These are phyloP conservation scores for Myrica gale DNA, from an alignment of 306 rosid species.

Conservation along the genomic window DNA sequence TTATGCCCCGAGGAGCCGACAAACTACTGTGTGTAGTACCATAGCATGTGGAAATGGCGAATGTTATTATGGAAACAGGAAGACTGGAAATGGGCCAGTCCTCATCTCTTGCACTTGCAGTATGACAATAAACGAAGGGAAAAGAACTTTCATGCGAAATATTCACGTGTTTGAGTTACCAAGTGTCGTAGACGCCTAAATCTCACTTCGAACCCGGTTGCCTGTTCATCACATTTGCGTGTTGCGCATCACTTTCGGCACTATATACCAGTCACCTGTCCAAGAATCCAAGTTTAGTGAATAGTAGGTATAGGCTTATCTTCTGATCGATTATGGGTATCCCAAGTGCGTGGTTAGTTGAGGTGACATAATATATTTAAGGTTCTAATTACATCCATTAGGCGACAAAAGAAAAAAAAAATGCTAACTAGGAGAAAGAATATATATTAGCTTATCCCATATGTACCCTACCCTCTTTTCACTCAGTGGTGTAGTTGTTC, in stretches of 20 bases:
- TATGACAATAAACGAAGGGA: too few species aligned
- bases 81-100: neutral
- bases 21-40: neutral
- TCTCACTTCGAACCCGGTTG: neutral
- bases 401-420: slow-evolving; percentile 30
- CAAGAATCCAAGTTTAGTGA: too few species aligned
- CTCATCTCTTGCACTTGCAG: neutral
- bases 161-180: too few species aligned
- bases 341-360: neutral
- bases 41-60: neutral
- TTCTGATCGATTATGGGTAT: too few species aligned
- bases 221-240: too few species aligned
- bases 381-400: slow-evolving; percentile 27
- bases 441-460: slow-evolving; percentile 29
- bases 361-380: slow-evolving; percentile 29
- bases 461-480: slow-evolving; percentile 12
- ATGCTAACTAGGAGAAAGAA: slow-evolving; percentile 15
- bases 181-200: too few species aligned
- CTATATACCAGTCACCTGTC: too few species aligned
- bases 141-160: neutral
- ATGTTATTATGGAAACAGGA: neutral
- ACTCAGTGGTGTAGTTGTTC: slow-evolving; percentile 32
- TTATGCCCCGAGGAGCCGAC: too few species aligned
- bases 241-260: neutral
- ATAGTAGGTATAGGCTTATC: too few species aligned